Conservation (phyloP, 1,284 basidiomycete genomes). For the Abortiporus biennis region DNA sequence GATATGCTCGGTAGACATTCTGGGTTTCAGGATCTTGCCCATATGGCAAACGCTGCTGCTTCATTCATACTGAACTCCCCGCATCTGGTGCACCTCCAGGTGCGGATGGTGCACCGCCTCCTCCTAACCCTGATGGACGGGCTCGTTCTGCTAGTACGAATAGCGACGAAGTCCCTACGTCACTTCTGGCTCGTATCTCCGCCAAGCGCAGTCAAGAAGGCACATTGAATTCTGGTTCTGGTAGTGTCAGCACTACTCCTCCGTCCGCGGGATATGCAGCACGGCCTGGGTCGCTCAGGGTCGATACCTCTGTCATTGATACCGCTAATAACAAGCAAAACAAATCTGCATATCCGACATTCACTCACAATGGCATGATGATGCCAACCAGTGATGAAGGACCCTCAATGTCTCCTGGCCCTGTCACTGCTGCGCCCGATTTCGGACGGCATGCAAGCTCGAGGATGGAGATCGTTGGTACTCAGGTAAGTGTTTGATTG, state of each 20-base stretch:
- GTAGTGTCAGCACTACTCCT: conserved; percentile 36
- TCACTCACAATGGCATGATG: conserved; percentile 65
- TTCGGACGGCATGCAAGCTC: conserved; percentile 66
- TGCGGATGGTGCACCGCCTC: conserved; percentile 42
- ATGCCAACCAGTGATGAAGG: conserved; percentile 56
- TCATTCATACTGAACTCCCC: conserved; percentile 83
- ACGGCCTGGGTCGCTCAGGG: conserved; percentile 62
- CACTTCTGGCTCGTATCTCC: conserved; percentile 68
- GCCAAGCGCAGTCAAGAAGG: conserved; percentile 54
- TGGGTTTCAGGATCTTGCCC: conserved; percentile 89
- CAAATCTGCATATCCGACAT: conserved; percentile 77
- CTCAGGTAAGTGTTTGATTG: conserved; percentile 43
- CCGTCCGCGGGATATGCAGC: conserved; percentile 29
- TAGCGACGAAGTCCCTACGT: conserved; percentile 65
- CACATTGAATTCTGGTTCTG: conserved; percentile 32
- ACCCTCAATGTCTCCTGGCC: conserved; percentile 63
- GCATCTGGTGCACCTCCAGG: conserved; percentile 47
- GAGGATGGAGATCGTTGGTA: conserved; percentile 65
- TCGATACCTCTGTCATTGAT: conserved; percentile 66
- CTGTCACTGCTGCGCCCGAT: conserved; percentile 77
- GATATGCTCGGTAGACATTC: conserved; percentile 55
- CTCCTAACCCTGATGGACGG: conserved; percentile 47
- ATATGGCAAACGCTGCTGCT: conserved; percentile 86
- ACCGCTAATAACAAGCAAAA: conserved; percentile 60
- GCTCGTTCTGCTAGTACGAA: conserved; percentile 65